phyloP scores from a whole-genome alignment of 2,329 filamentous ascomycete species.

The Fusarium pininemorale region DNA sequence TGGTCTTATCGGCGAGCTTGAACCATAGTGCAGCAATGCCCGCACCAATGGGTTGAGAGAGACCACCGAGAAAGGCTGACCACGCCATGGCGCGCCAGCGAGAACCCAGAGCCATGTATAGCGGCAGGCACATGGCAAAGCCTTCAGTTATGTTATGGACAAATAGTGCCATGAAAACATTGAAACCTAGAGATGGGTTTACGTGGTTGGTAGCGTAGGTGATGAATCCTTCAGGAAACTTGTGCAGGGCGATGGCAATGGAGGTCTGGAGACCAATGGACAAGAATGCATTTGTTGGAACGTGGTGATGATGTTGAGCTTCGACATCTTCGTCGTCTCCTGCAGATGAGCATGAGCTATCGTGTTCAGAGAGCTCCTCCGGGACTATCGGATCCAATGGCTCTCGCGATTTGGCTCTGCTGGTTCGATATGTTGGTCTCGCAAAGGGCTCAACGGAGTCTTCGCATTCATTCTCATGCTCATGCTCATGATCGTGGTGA shows the following conservation, averaged over 20 bases:
- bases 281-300: constrained; percentile 91
- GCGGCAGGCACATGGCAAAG: constrained; percentile 89
- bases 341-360: constrained; percentile 41
- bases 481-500: constrained; percentile 36
- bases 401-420: constrained; percentile 53
- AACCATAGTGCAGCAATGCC: constrained; percentile 89
- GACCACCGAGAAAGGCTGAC: constrained; percentile 83
- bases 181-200: constrained; percentile 86
- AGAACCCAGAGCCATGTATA: constrained; percentile 89
- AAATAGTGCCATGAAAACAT: constrained; percentile 93
- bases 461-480: constrained; percentile 38
- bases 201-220: constrained; percentile 98
- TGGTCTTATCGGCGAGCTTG: constrained; percentile 66
- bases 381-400: constrained; percentile 43
- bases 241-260: constrained; percentile 94
- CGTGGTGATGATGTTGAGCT: constrained; percentile 86
- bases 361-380: constrained; percentile 35
- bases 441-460: constrained; percentile 38
- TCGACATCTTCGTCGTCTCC: constrained; percentile 57
- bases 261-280: constrained; percentile 96
- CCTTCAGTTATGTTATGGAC: constrained; percentile 99
- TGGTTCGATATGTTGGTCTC: constrained; percentile 49
- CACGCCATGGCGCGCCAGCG: constrained; percentile 84
- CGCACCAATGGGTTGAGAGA: constrained; percentile 88
- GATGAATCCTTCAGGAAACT: constrained; percentile 87